Conservation (phyloP, 2,329 filamentous ascomycete species). For the Sporothrix protearum region DNA sequence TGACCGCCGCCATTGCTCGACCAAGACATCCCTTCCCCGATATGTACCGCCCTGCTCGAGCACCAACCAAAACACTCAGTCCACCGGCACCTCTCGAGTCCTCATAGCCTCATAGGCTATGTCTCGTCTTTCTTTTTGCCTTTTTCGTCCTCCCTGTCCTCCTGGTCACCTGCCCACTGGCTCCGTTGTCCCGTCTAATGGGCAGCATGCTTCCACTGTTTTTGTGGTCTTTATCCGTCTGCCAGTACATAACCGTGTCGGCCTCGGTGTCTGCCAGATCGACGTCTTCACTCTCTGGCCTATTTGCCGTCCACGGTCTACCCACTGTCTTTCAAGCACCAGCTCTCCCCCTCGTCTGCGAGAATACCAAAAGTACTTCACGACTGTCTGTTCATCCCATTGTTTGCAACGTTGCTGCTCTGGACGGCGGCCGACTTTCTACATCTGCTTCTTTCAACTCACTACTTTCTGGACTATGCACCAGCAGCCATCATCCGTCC, state of each 20-base stretch:
- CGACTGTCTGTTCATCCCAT: neutral
- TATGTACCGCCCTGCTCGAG: neutral
- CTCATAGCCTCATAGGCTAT: constrained; percentile 18
- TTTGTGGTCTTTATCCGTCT: neutral
- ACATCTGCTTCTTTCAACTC: too few species aligned
- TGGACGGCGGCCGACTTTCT: neutral
- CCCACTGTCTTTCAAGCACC: neutral
- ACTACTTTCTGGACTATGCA: neutral
- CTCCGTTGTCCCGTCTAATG: constrained; percentile 10
- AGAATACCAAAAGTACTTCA: neutral
- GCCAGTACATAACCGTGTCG: neutral
- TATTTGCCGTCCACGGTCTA: neutral
- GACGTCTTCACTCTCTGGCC: neutral
- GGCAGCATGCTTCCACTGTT: neutral
- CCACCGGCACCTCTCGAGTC: constrained; percentile 12
- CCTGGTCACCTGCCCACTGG: neutral
- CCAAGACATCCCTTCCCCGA: neutral
- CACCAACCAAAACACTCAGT: constrained; percentile 1
- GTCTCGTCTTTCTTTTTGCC: constrained; percentile 23
- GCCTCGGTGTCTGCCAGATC: neutral
- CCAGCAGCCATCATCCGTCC: neutral
- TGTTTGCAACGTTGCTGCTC: neutral
- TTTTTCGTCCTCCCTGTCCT: neutral
- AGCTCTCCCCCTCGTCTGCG: neutral
- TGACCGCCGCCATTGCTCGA: neutral